phyloP scores from a whole-genome alignment of 768 basidiomycete genomes.

The Sporobolomyces roseus region DNA sequence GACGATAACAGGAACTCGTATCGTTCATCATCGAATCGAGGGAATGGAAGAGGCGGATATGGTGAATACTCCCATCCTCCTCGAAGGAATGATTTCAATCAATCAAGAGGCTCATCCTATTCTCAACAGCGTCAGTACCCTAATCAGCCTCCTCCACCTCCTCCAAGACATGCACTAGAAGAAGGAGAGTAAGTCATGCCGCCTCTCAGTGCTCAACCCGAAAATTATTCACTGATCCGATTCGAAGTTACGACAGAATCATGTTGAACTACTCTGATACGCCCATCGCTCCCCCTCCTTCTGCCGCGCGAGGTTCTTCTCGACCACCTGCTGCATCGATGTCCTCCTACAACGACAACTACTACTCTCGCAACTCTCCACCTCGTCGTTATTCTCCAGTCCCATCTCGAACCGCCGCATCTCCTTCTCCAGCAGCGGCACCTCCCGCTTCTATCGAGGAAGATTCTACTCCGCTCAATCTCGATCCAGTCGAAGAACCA shows the following conservation, averaged over 20 bases:
- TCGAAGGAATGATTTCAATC: neutral
- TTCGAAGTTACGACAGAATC: neutral
- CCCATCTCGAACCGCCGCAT: too few species aligned
- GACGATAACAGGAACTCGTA: constrained; percentile 15
- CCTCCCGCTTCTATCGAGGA: neutral
- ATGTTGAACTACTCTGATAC: neutral
- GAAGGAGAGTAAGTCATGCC: constrained; percentile 33
- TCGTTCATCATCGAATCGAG: neutral
- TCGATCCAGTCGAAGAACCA: constrained; percentile 60
- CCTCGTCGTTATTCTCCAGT: too few species aligned
- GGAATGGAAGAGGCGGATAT: neutral
- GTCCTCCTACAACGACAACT: neutral
- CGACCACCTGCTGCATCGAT: neutral
- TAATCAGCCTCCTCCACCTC: neutral
- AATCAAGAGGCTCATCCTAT: neutral
- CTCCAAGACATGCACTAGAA: neutral
- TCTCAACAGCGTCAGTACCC: neutral
- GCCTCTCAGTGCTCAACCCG: neutral
- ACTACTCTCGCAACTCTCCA: too few species aligned
- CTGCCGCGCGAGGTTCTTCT: neutral
- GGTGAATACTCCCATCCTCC: neutral
- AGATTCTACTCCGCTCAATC: constrained; percentile 50
- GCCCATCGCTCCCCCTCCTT: neutral
- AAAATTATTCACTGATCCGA: neutral
- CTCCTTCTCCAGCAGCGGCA: too few species aligned